Base-by-base conservation (phyloP, 2,329 filamentous ascomycete genomes). In the Fusarium tuaranense region DNA sequence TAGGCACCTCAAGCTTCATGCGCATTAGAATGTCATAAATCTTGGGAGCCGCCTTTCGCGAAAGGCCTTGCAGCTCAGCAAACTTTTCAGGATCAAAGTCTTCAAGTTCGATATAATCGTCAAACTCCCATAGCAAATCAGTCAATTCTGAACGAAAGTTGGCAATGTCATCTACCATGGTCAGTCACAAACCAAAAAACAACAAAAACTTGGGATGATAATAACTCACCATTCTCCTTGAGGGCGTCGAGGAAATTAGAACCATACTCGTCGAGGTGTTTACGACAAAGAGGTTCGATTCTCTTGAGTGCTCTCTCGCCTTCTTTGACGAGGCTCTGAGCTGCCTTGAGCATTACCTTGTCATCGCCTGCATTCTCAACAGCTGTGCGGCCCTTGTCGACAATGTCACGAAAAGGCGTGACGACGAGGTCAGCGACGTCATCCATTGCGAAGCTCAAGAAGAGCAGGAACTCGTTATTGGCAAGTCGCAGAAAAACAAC, bases 41-140 rank as follows among this genome's bases (percentile, higher is more conserved):
- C 61, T 82, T 83, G 1, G 87, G 84, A 2, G 88, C 88, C 1
- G 86, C 84, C 61, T 85, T 85, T 64, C 87, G 84, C 18, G 87
- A 87, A 7, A 85, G 76, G 41, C 83, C 83, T 75, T 87, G 86
- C 5, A 90, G 81, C 72, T 87, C 84, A 20, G 82, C 79, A 64
- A 87, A 90, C 70, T 87, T 88, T 20, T 82, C 83, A 30, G 82
- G 79, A n/a, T 90, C 87, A 70, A 90, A 90, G 27, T 83, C 83
- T 38, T 88, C 85, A 16, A 81, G 74, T 60, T 88, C 86, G 70
- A 87, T 80, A 72, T 83, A 89, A 63, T 90, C 88, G 65, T 91
- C 89, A 73, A 91, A 90, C 62, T 88, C 88, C 85, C 88, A 91
- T 8, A 90, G 80, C 27, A 89, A 76, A 57, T 87, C 84, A 68